These are phyloP conservation scores for Canna indica DNA, from an alignment of 176 grass and related monocot genomes.

Conservation along the genomic window DNA sequence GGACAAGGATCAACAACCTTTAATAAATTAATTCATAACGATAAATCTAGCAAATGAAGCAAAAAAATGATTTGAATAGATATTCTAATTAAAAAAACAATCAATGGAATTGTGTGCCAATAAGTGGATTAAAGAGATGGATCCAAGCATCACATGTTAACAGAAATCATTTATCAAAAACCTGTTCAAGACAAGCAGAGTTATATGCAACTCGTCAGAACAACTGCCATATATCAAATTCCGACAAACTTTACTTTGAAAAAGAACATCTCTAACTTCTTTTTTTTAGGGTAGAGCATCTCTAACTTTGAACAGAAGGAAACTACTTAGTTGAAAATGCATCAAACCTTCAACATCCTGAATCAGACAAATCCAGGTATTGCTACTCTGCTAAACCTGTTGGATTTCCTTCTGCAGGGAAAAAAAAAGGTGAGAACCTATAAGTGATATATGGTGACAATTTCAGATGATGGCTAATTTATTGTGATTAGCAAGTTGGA, in stretches of 20 bases:
- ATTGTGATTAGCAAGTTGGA: not conserved
- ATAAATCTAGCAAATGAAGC: too few species aligned
- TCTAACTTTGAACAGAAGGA: not conserved
- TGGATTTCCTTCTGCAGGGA: conserved; percentile 27
- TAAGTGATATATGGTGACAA: not conserved
- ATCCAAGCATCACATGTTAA: too few species aligned
- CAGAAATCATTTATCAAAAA: too few species aligned
- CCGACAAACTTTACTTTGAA: not conserved
- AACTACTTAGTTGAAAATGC: not conserved
- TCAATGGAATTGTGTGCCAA: too few species aligned
- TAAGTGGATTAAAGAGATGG: too few species aligned
- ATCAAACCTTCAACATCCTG: not conserved
- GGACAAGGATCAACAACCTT: too few species aligned
- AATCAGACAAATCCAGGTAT: not conserved
- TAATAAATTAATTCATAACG: too few species aligned
- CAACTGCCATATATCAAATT: not conserved
- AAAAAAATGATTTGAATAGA: too few species aligned
- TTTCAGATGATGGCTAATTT: not conserved
- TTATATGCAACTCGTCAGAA: too few species aligned
- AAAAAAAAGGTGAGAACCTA: not conserved
- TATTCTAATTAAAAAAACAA: too few species aligned
- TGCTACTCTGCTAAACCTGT: not conserved
- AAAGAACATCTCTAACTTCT: not conserved
- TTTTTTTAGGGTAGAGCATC: not conserved
- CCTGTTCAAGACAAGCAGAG: too few species aligned